phyloP scores from a whole-genome alignment of 371 early-diverging fungal species.

The Nematocida ausubeli region DNA sequence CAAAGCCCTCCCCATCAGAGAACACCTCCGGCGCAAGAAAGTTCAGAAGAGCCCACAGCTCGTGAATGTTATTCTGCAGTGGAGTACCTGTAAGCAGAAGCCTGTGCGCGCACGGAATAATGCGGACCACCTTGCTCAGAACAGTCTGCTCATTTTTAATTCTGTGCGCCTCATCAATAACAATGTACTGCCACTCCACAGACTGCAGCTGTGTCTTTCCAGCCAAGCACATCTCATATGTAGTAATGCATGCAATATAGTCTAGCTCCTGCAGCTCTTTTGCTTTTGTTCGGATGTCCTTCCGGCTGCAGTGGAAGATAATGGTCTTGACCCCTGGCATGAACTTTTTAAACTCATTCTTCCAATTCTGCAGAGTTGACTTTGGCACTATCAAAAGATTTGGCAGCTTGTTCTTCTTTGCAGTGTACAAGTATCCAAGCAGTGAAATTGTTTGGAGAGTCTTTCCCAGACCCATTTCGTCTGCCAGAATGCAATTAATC shows the following conservation, averaged over 20 bases:
- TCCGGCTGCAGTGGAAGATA: constrained; percentile 71
- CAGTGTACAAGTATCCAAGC: constrained; percentile 68
- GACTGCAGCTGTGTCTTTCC: constrained; percentile 33
- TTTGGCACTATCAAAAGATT: constrained; percentile 60
- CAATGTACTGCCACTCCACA: constrained; percentile 57
- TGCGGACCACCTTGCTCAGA: constrained; percentile 55
- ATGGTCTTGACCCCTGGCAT: constrained; percentile 64
- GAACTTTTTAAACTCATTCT: constrained; percentile 59
- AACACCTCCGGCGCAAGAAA: constrained; percentile 58
- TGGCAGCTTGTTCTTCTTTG: constrained; percentile 59
- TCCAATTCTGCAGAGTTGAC: constrained; percentile 61
- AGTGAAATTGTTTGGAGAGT: constrained; percentile 88
- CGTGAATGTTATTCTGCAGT: constrained; percentile 60
- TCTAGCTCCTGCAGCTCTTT: constrained; percentile 88
- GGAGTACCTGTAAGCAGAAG: constrained; percentile 59
- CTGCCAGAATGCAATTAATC: constrained; percentile 90
- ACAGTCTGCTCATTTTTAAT: constrained; percentile 60
- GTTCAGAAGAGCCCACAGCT: constrained; percentile 60
- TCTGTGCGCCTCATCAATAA: constrained; percentile 60
- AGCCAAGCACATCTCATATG: constrained; percentile 58
- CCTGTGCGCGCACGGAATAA: constrained; percentile 49
- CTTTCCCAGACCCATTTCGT: constrained; percentile 93
- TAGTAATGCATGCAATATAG: constrained; percentile 70
- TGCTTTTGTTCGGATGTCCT: constrained; percentile 79
- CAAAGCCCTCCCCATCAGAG: constrained; percentile 58